Evolutionary conservation across 1,284 basidiomycete species (phyloP), one percentile per base, ranked within the genome.

Genomic region (Limonomyces culmigenus): DNA sequence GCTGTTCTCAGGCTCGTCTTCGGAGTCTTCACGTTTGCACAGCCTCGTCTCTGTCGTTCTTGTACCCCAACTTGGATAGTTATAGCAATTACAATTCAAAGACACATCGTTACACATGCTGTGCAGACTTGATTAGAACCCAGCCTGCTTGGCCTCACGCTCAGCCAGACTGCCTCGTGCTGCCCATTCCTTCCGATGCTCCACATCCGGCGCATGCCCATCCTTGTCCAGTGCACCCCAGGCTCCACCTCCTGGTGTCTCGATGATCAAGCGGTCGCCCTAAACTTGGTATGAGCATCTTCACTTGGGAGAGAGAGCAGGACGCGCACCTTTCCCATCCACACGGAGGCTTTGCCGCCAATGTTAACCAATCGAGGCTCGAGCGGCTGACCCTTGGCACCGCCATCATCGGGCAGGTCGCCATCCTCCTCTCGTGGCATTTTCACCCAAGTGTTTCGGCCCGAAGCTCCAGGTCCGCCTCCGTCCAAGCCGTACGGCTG

Each of bases 171-270:
- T 37, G 13, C 36, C 36, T 18, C 36, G 14, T n/a, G 36, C 17
- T 14, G 23, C 30, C 36, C 36, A 37, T 4, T 17, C 3, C 29
- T n/a, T 30, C 16, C 44, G 38, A 10, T 10, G 30, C 29, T 43
- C 49, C 31, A 40, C 50, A 32, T 56, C 40, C n/a, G 39, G 32
- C 4, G 45, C 47, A 23, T 45, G 45, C 19, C 44, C 46, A 12
- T 54, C 56, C 3, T 52, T 55, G 33, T 64, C 58, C 10, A 61
- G 48, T 11, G 46, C 47, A 1, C 91, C 89, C 85, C 85, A 96
- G 1, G 77, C 92, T 3, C 92, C 92, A 4, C 86, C 92, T 2
- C 92, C 92, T 1, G 91, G 92, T 3, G 91, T 96, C 54, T 89
- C 74, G 39, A 95, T 77, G 38, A 83, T 45, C 39, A 93, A 58